A percentile compares a stretch with the other conserved stretches of the same genome.
phyloP scores from a whole-genome alignment of 164 flowering plant species.

The Liquidambar formosana region DNA sequence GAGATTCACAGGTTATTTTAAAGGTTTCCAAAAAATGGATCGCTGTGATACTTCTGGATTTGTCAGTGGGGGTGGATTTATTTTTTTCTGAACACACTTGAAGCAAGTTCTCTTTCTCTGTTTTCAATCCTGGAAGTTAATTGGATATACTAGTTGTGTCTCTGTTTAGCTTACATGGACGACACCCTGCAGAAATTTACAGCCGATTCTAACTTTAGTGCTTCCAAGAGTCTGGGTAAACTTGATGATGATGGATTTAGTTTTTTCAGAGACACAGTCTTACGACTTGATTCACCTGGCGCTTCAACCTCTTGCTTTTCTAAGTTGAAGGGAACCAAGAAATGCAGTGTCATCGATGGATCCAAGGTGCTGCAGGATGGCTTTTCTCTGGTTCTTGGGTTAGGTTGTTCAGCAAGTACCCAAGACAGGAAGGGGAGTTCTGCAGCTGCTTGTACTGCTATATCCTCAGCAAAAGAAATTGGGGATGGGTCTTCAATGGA shows the following conservation, averaged over 20 bases:
- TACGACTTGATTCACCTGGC: constrained; percentile 62
- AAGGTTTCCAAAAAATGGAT: constrained; percentile 51
- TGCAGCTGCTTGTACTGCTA: constrained; percentile 66
- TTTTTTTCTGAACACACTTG: constrained; percentile 29
- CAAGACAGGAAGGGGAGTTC: constrained; percentile 85
- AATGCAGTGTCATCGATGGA: constrained; percentile 50
- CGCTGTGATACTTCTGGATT: constrained; percentile 88
- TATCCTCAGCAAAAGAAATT: constrained; percentile 75
- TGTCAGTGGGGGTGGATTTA: constrained; percentile 81
- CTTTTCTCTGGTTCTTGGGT: constrained; percentile 52
- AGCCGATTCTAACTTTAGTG: constrained; percentile 33
- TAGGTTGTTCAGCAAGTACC: constrained; percentile 69
- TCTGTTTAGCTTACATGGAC: background rate
- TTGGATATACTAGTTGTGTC: background rate
- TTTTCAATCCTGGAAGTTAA: background rate
- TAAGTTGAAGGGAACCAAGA: constrained; percentile 55
- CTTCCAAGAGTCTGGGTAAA: constrained; percentile 50
- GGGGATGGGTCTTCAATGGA: constrained; percentile 80
- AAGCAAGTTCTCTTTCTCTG: constrained; percentile 28
- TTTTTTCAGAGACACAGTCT: constrained; percentile 45
- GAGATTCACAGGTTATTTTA: constrained; percentile 1
- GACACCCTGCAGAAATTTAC: background rate
- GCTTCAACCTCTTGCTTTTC: constrained; percentile 28
- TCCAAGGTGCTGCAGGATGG: constrained; percentile 36
- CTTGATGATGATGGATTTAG: constrained; percentile 32